Base-by-base conservation (phyloP, 2,329 filamentous ascomycete genomes). In the Phyllosticta citrichinensis region DNA sequence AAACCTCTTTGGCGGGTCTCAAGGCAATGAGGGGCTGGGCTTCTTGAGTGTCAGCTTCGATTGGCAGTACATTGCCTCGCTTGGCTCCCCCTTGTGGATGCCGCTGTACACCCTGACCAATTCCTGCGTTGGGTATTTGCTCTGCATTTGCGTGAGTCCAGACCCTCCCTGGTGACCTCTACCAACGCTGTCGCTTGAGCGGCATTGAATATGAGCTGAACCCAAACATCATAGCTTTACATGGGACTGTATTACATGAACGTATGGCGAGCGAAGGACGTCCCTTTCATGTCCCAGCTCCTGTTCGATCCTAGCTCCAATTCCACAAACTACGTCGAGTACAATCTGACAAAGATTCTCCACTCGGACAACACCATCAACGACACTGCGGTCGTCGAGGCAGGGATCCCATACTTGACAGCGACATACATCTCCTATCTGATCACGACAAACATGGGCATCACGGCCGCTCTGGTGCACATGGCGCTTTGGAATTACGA, bases 21-120 rank as follows among this genome's bases (percentile, higher is more conserved):
- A 70, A 50, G 75, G 74, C 3, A 77, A 79, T 62, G 77, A 79
- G 63, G 77, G 77, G 11, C 65, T 79, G 1, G 77, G 77, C 1
- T 68, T 78, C n/a, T 68, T 68, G 6, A 87, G 87, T 1, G 83
- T 91, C 33, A 89, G 87, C 0, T 89, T 91, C 68, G 87, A 91
- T 75, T 90, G 87, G 87, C 87, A 85, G 2, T 67, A 55, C 51
- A 69, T 71, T n/a, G 56, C 64, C 11, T 62, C 63, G 4, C 27
- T 55, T 17, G 22, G 27, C n/a, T 68, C 66, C 1, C 73, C 74
- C 0, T 66, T 79, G 8, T 77, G 70, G 66, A 67, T 72, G 57
- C 77, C 60, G 20, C 64, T 62, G 20, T 50, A 61, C 12, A 56
- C 62, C 5, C 60, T 65, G 33, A 62, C 61, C 4, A 64, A 64